These are phyloP conservation scores for Podaxis rugospora DNA, from an alignment of 768 basidiomycete genomes.

Conservation along the genomic window DNA sequence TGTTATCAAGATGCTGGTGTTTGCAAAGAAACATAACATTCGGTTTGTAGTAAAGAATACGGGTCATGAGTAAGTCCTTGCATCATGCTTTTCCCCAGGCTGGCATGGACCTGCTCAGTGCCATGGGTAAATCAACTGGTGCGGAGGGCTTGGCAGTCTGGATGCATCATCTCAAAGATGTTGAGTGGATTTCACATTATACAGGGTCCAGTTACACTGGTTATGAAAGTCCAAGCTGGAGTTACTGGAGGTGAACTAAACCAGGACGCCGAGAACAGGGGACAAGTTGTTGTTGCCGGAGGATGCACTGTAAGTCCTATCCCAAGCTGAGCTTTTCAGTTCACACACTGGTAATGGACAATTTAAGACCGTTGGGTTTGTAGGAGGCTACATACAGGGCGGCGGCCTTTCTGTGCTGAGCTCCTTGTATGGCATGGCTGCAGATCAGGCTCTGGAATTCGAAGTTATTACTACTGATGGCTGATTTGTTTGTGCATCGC, in stretches of 20 bases:
- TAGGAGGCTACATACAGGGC: conserved; percentile 38
- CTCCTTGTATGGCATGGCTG: conserved; percentile 20
- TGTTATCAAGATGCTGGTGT: conserved; percentile 18
- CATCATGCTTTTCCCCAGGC: background rate
- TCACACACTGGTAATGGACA: background rate
- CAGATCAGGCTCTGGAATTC: conserved; percentile 29
- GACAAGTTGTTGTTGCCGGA: conserved; percentile 15
- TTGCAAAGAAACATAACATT: conserved; percentile 18
- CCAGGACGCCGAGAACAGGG: conserved; percentile 12
- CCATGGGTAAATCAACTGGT: conserved; percentile 20
- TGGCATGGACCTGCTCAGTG: conserved; percentile 3
- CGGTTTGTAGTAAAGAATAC: conserved; percentile 21
- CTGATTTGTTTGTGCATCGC: conserved; percentile 28
- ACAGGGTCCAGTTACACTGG: conserved; percentile 14
- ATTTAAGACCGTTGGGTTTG: conserved; percentile 30
- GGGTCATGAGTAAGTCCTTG: conserved; percentile 16
- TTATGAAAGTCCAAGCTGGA: conserved; percentile 18
- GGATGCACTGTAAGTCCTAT: conserved; percentile 15
- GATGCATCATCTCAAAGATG: conserved; percentile 16
- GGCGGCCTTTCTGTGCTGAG: conserved; percentile 27
- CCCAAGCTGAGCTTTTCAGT: background rate
- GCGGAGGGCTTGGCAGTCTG: conserved; percentile 18
- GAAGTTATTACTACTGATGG: conserved; percentile 41
- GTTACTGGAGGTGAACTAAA: conserved; percentile 14
- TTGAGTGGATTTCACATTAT: conserved; percentile 14